Evolutionary conservation across 1,284 basidiomycete species (phyloP), one percentile per base, ranked within the genome.

Genomic region (Leccinum griseonigrum): DNA sequence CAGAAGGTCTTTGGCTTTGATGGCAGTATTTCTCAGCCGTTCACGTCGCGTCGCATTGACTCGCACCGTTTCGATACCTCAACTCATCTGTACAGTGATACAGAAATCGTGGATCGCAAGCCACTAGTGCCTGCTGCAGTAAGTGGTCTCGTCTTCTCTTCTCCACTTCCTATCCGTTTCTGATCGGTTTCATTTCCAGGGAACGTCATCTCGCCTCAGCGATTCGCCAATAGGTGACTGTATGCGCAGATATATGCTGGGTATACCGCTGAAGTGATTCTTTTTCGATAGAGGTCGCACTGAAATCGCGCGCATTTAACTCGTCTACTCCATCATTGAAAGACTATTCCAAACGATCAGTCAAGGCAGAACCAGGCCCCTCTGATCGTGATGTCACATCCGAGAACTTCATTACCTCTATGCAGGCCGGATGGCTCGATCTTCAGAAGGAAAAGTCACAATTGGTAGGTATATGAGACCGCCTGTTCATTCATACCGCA

Each of bases 151-250:
- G 6, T 50, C 31, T 2, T 7, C 6, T 3, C 14, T 22, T 52
- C 3, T 34, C 10, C 11, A 2, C 31, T 14, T 40, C 18, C 3
- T 2, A 2, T 18, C 0, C 14, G 4, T 40, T 28, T n/a, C 9
- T 55, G 26, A 59, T 48, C n/a, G 2, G 3, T 40, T 48, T 46
- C 8, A 18, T 1, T 5, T 3, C 11, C 29, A 75, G 74, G 58
- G 58, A 59, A 29, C 52, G 28, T 38, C 63, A 9, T 61, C 57
- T 58, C 56, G 48, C 14, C 36, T 58, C 18, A 60, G 57, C 26
- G 60, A 63, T 8, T 64, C 65, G 6, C 53, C 60, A 53, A 54
- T 51, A 36, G 71, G 74, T 76, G 59, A 7, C 68, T 72, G 57
- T 71, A 69, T 72, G 65, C 69, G 58, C 52, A 31, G 40, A n/a